phyloP scores from a whole-genome alignment of 1,139 yeast genomes.

The Suhomyces anneliseae region DNA sequence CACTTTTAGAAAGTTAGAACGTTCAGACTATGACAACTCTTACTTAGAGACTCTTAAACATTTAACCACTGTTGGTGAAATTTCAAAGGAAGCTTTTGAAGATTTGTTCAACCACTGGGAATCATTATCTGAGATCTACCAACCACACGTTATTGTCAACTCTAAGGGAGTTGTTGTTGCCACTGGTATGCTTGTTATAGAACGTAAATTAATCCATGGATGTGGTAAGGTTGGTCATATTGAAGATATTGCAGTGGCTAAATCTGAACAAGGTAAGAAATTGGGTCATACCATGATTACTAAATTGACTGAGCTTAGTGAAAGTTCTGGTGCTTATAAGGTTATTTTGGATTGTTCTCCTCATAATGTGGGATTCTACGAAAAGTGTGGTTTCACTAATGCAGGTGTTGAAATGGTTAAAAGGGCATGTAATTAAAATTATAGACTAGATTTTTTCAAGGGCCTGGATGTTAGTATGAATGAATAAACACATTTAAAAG shows the following conservation, averaged over 20 bases:
- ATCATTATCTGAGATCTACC: slow-evolving; percentile 44
- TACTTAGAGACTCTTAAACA: slow-evolving; percentile 52
- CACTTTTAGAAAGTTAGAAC: slow-evolving; percentile 47
- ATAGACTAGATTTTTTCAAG: slow-evolving; percentile 22
- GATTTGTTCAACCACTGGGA: slow-evolving; percentile 52
- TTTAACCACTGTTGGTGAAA: slow-evolving; percentile 66
- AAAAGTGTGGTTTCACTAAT: slow-evolving; percentile 71
- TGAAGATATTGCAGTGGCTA: slow-evolving; percentile 87
- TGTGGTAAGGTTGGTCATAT: slow-evolving; percentile 91
- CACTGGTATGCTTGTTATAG: slow-evolving; percentile 53
- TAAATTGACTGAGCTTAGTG: slow-evolving; percentile 60
- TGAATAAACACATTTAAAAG: not conserved
- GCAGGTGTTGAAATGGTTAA: slow-evolving; percentile 75
- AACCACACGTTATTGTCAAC: slow-evolving; percentile 61
- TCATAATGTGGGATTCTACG: slow-evolving; percentile 79
- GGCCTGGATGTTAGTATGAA: slow-evolving; percentile 18
- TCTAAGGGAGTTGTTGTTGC: slow-evolving; percentile 46
- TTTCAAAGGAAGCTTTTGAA: slow-evolving; percentile 43
- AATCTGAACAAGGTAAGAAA: slow-evolving; percentile 76
- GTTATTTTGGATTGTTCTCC: slow-evolving; percentile 86
- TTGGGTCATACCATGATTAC: slow-evolving; percentile 71
- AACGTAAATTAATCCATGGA: slow-evolving; percentile 66
- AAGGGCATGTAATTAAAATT: slow-evolving; percentile 20
- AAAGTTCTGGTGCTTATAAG: slow-evolving; percentile 73
- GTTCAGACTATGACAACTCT: slow-evolving; percentile 47